Conservation (phyloP, 2,329 filamentous ascomycete species). For the Lomentospora prolificans region DNA sequence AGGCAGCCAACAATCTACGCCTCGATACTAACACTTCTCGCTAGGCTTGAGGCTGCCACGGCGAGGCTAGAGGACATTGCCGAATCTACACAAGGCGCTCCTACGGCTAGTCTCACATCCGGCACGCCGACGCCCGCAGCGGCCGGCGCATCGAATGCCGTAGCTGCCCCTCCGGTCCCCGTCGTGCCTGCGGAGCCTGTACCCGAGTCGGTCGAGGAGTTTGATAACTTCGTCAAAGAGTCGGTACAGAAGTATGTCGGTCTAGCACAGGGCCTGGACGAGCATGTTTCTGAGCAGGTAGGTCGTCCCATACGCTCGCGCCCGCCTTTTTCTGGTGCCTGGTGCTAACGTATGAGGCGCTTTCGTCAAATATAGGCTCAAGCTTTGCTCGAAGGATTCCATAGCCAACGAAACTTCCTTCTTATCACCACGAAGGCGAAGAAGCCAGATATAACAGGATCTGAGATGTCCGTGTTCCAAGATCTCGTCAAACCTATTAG, state of each 20-base stretch:
- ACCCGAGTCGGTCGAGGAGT: constrained; percentile 75
- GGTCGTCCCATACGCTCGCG: constrained; percentile 17
- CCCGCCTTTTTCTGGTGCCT: too few species aligned
- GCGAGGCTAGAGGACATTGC: constrained; percentile 95
- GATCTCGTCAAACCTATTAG: constrained; percentile 82
- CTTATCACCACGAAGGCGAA: constrained; percentile 83
- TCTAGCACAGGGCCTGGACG: constrained; percentile 68
- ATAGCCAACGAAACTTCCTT: constrained; percentile 78
- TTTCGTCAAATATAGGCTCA: too few species aligned
- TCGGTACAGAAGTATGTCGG: constrained; percentile 71
- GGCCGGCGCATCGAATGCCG: constrained; percentile 22
- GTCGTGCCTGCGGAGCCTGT: constrained; percentile 43
- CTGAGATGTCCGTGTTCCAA: constrained; percentile 56
- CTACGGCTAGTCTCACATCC: constrained; percentile 31
- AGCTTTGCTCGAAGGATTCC: constrained; percentile 54
- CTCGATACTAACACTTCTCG: background rate
- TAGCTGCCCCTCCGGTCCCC: constrained; percentile 18
- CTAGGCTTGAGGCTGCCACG: constrained; percentile 91
- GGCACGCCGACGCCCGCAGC: constrained; percentile 21
- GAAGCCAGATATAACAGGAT: constrained; percentile 64
- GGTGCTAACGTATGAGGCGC: too few species aligned
- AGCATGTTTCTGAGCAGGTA: constrained; percentile 72
- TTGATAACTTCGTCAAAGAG: constrained; percentile 66
- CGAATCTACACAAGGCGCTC: constrained; percentile 56
- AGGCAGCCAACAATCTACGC: background rate